Percentiles rank a stretch among this genome's conserved stretches.
These are phyloP conservation scores for Maudiozyma humilis DNA, from an alignment of 1,139 yeast genomes.

Conservation along the genomic window DNA sequence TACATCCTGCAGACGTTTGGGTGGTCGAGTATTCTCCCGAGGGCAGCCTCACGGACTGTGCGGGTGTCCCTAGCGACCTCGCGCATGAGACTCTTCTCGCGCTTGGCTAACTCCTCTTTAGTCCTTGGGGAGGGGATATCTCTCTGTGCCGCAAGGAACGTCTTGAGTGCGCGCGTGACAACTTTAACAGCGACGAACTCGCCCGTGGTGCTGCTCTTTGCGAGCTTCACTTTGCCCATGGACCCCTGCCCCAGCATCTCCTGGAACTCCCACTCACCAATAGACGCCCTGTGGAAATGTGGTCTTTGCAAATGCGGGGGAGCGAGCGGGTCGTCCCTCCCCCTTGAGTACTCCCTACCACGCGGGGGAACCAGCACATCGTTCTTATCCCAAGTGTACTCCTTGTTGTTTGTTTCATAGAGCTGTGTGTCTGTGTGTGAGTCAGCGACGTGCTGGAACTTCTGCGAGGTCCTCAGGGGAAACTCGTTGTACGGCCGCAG, in stretches of 20 bases:
- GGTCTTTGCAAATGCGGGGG: background rate
- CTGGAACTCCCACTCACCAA: conserved; percentile 95
- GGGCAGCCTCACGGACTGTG: conserved; percentile 88
- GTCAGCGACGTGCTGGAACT: no score
- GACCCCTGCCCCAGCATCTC: conserved; percentile 97
- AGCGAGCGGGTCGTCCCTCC: no score
- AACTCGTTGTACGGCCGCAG: background rate
- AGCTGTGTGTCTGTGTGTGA: no score
- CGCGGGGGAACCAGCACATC: no score
- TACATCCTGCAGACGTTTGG: conserved; percentile 84
- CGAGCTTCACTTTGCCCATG: conserved; percentile 96
- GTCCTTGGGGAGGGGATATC: background rate
- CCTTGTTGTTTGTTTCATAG: background rate
- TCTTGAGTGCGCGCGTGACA: conserved; percentile 70
- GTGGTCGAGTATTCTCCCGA: conserved; percentile 80
- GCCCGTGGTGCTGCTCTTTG: conserved; percentile 71
- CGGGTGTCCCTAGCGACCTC: conserved; percentile 86
- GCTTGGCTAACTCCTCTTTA: conserved; percentile 49
- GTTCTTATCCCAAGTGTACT: background rate
- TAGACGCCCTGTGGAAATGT: conserved; percentile 68
- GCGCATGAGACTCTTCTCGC: conserved; percentile 66
- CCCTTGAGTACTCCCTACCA: no score
- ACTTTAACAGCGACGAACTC: conserved; percentile 84
- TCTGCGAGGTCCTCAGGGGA: background rate
- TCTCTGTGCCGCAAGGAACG: conserved; percentile 66